phyloP scores from a whole-genome alignment of 345 rosid species.

The Eutrema heterophyllum region DNA sequence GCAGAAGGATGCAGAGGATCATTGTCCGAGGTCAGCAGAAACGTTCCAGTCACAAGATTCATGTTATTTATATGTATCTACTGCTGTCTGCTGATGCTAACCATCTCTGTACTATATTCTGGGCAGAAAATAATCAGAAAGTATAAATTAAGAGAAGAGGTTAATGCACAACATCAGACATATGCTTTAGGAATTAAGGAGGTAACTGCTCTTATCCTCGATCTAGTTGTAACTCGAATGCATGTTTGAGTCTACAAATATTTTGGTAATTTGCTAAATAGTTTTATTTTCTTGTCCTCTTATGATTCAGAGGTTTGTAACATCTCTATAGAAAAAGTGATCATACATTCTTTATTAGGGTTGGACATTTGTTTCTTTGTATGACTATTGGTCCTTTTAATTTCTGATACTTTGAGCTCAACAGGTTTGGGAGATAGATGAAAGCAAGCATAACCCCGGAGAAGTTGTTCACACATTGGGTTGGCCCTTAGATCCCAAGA shows the following conservation, averaged over 20 bases:
- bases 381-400: background rate
- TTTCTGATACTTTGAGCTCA: conserved; percentile 12
- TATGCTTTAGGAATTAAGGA: conserved; percentile 98
- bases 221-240: background rate
- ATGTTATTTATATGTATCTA: background rate
- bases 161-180: conserved; percentile 86
- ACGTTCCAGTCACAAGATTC: background rate
- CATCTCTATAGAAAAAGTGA: background rate
- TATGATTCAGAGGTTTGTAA: background rate
- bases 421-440: conserved; percentile 97
- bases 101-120: conserved; percentile 1
- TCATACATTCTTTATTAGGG: background rate
- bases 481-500: conserved; percentile 88
- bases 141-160: conserved; percentile 71
- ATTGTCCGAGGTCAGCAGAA: conserved; percentile 70
- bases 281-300: background rate
- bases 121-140: conserved; percentile 60
- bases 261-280: background rate
- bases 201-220: conserved; percentile 30
- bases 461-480: conserved; percentile 81
- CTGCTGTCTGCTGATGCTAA: conserved; percentile 22
- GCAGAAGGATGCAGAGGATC: conserved; percentile 99
- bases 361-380: background rate
- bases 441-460: conserved; percentile 79
- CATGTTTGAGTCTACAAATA: background rate